Evolutionary conservation across 495 filamentous ascomycete genomes (phyloP).

Genomic region (Trichoderma gamsii): DNA sequence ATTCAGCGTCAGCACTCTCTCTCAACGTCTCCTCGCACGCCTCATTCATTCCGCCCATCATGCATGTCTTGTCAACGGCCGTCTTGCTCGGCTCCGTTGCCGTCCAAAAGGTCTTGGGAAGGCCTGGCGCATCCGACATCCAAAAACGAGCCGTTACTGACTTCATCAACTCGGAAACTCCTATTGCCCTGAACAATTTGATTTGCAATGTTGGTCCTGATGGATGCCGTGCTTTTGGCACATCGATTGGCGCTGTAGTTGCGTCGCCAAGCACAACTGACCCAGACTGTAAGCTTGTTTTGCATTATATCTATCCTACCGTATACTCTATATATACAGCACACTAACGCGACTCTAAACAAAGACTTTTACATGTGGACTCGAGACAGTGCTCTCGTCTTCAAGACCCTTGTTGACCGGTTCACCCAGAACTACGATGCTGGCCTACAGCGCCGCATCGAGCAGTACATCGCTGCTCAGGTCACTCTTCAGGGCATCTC

Average conservation of each 20-base stretch:
- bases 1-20: slow-evolving; percentile 1
- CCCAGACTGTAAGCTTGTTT: slow-evolving; percentile 52
- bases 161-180: slow-evolving; percentile 51
- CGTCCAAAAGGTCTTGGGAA: slow-evolving; percentile 41
- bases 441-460: slow-evolving; percentile 46
- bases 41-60: slow-evolving; percentile 33
- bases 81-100: slow-evolving; percentile 42
- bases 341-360: slow-evolving; percentile 5
- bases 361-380: slow-evolving; percentile 63
- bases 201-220: slow-evolving; percentile 55
- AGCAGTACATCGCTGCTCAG: slow-evolving; percentile 52
- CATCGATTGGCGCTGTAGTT: slow-evolving; percentile 50
- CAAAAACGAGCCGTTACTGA: slow-evolving; percentile 43
- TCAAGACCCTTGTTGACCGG: slow-evolving; percentile 54
- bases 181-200: slow-evolving; percentile 46
- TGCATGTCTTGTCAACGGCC: slow-evolving; percentile 38
- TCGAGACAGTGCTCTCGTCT: slow-evolving; percentile 60
- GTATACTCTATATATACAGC: background rate
- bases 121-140: slow-evolving; percentile 31
- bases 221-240: slow-evolving; percentile 44
- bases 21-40: slow-evolving; percentile 5
- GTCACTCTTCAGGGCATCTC: slow-evolving; percentile 55
- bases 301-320: background rate
- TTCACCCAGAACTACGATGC: slow-evolving; percentile 50
- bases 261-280: slow-evolving; percentile 53